These are phyloP conservation scores for Sporobolomyces phaffii DNA, from an alignment of 768 basidiomycete genomes.

Conservation along the genomic window DNA sequence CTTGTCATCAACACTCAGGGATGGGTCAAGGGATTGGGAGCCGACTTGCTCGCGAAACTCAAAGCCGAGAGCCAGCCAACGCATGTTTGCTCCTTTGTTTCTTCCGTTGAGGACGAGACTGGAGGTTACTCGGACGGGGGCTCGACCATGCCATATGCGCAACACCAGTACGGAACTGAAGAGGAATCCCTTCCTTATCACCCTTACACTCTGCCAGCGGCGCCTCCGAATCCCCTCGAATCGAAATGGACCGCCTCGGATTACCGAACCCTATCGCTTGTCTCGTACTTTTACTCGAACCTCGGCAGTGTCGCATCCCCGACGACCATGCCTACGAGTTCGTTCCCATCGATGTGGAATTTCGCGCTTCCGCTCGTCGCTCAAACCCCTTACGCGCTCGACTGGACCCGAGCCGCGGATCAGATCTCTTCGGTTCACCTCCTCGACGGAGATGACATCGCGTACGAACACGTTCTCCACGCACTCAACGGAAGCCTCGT, in stretches of 20 bases:
- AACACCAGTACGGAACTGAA: background rate
- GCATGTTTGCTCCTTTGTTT: conserved; percentile 52
- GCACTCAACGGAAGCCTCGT: conserved; percentile 78
- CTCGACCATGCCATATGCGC: background rate
- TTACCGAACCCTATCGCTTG: conserved; percentile 29
- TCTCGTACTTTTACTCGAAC: conserved; percentile 35
- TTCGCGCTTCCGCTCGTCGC: conserved; percentile 63
- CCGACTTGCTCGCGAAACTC: conserved; percentile 65
- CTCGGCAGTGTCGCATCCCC: background rate
- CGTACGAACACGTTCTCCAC: conserved; percentile 59
- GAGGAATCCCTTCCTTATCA: background rate
- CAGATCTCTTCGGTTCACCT: conserved; percentile 57
- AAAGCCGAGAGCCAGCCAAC: conserved; percentile 62
- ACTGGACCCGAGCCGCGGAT: conserved; percentile 53
- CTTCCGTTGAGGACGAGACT: background rate
- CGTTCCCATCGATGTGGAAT: conserved; percentile 56
- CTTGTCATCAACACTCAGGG: conserved; percentile 94
- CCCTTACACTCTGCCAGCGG: conserved; percentile 8
- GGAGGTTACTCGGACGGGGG: background rate
- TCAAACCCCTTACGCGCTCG: conserved; percentile 65
- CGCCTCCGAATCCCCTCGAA: conserved; percentile 31
- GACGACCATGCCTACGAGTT: background rate
- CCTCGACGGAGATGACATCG: conserved; percentile 62
- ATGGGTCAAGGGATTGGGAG: conserved; percentile 90
- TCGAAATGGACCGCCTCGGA: conserved; percentile 33